Evolutionary conservation across 2,329 filamentous ascomycete genomes (phyloP), one percentile per base, ranked within the genome.

Genomic region (Arthrobotrys megalospora): DNA sequence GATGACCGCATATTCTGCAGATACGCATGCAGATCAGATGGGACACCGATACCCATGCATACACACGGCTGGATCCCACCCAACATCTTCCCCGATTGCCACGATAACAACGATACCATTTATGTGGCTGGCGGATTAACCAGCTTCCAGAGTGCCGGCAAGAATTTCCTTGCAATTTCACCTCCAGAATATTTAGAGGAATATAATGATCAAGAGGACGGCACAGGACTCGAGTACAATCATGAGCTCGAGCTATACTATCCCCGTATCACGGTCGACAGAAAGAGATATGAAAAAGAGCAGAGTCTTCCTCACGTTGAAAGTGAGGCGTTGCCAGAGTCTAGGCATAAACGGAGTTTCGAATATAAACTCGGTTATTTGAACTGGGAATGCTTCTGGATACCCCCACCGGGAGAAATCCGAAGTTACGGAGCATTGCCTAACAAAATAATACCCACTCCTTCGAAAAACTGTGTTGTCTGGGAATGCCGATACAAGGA

Each of bases 11-110:
- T 48, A 19, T 28, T 60, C 38, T 24, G 36, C 19, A 60, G 38
- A 48, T 70, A 70, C 12, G 66, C 53, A 3, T 62, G 66, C 41
- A 47, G 21, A 38, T 32, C 28, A 12, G 12, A 60, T 45, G 53
- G 53, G 11, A 70, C 10, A 5, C 53, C 52, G 11, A 70, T 60
- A n/a, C 66, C 21, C 3, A 70, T 50, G 52, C 34, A 62, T 34
- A 6, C 1, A 1, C 7, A 12, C 24, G n/a, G 47, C 10, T 19
- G 14, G 16, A 50, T 62, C 4, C 38, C 52, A 12, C 52, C 66
- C 3, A 14, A 6, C 2, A 41, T n/a, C 6, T 50, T 21, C 41
- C 52, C 52, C 3, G 52, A 70, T 16, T 47, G 58, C 10, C 2
- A n/a, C 16, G 52, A 48, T 36, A 5, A 24, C 14, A 3, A 5